Conservation (phyloP, 2,329 filamentous ascomycete genomes). For the Intubia oerlemansii region DNA sequence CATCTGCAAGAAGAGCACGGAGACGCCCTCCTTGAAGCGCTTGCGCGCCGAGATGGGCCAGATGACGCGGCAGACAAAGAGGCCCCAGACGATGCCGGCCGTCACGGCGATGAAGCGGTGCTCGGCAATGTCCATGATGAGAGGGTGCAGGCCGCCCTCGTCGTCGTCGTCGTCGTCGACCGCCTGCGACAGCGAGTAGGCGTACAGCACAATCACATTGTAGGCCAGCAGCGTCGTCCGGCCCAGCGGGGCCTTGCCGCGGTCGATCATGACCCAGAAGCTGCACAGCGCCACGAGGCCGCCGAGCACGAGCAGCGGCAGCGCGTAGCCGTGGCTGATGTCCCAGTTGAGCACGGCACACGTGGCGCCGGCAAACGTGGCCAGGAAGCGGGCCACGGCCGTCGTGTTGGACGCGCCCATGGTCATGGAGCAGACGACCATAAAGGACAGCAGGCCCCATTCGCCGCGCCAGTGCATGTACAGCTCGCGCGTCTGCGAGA, state of each 20-base stretch:
- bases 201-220: slow-evolving; percentile 85
- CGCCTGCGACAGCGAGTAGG: slow-evolving; percentile 66
- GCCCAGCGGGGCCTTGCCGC: slow-evolving; percentile 71
- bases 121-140: slow-evolving; percentile 70
- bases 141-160: slow-evolving; percentile 63
- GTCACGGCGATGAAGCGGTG: slow-evolving; percentile 79
- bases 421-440: slow-evolving; percentile 96
- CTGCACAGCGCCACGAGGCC: slow-evolving; percentile 64
- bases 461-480: slow-evolving; percentile 86
- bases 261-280: slow-evolving; percentile 74
- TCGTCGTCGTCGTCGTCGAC: slow-evolving; percentile 72
- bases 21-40: slow-evolving; percentile 77
- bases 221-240: slow-evolving; percentile 90
- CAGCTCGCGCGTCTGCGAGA: slow-evolving; percentile 52
- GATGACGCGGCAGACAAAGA: slow-evolving; percentile 71
- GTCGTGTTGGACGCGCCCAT: slow-evolving; percentile 92
- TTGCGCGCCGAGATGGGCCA: slow-evolving; percentile 83
- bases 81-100: slow-evolving; percentile 74
- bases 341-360: slow-evolving; percentile 64
- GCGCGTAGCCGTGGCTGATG: slow-evolving; percentile 49
- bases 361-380: slow-evolving; percentile 61
- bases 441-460: slow-evolving; percentile 91
- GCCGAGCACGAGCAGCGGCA: slow-evolving; percentile 58
- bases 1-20: slow-evolving; percentile 85
- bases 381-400: slow-evolving; percentile 64